phyloP scores from a whole-genome alignment of 2,329 filamentous ascomycete species.

The Colletotrichum sp. region DNA sequence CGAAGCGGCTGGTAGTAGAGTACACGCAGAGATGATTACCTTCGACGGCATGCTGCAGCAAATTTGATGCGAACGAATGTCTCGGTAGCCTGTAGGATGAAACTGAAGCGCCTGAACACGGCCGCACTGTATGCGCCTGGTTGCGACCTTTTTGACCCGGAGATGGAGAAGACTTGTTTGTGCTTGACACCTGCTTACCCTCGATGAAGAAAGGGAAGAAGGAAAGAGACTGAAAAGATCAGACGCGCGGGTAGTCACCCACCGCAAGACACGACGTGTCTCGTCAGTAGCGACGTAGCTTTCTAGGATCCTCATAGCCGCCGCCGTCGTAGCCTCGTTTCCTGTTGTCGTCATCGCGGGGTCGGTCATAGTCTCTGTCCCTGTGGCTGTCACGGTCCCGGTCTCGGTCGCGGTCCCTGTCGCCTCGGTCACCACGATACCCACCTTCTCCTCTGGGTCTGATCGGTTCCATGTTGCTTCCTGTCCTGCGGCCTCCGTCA shows the following conservation, averaged over 20 bases:
- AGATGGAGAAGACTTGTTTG: neutral
- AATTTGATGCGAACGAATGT: neutral
- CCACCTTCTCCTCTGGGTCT: conserved; percentile 66
- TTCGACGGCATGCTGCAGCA: conserved; percentile 14
- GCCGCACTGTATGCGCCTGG: neutral
- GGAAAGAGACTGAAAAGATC: conserved; percentile 26
- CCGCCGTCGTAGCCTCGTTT: conserved; percentile 80
- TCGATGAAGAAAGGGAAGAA: conserved; percentile 38
- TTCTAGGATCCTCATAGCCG: conserved; percentile 78
- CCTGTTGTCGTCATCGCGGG: conserved; percentile 62
- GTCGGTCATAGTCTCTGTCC: conserved; percentile 56
- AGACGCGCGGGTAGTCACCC: conserved; percentile 32
- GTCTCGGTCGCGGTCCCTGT: conserved; percentile 52
- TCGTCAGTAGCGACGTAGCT: conserved; percentile 67
- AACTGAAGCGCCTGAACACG: neutral
- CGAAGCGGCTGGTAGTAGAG: neutral
- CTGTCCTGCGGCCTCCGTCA: conserved; percentile 54
- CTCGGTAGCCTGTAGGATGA: neutral
- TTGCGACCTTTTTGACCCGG: neutral
- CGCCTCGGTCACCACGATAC: conserved; percentile 43
- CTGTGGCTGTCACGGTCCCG: conserved; percentile 48
- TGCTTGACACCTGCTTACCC: conserved; percentile 33
- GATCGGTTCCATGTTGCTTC: conserved; percentile 86
- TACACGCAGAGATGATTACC: conserved; percentile 9
- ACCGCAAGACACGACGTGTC: conserved; percentile 45